These are phyloP conservation scores for Coprinopsis sp. DNA, from an alignment of 768 basidiomycete species.

Conservation along the genomic window DNA sequence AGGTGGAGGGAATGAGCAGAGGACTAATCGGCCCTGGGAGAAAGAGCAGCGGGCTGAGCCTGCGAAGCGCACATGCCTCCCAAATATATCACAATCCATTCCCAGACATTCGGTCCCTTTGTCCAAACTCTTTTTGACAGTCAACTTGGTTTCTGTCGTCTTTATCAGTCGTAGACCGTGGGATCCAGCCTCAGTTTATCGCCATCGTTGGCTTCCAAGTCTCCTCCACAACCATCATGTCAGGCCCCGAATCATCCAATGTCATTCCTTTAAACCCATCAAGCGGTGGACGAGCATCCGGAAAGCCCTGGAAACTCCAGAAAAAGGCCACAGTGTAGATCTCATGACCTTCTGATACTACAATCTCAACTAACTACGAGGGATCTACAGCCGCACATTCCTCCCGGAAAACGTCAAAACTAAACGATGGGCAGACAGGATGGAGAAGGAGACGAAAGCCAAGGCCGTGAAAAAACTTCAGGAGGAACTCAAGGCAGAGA, in stretches of 20 bases:
- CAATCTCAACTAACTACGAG: constrained; percentile 11
- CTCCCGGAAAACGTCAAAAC: constrained; percentile 61
- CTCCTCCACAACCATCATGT: constrained; percentile 19
- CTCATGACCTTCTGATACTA: neutral
- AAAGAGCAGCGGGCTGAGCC: no score
- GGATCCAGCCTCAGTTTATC: no score
- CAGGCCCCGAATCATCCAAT: constrained; percentile 16
- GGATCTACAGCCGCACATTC: constrained; percentile 55
- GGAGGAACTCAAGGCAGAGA: constrained; percentile 71
- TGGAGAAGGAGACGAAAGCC: constrained; percentile 61
- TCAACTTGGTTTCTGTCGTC: no score
- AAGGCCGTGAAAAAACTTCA: constrained; percentile 71
- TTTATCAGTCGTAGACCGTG: no score
- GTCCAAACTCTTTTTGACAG: neutral
- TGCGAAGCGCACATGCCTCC: no score
- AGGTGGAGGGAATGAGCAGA: constrained; percentile 5
- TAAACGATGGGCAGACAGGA: constrained; percentile 62
- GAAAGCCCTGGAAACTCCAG: constrained; percentile 60
- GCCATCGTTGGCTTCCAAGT: constrained; percentile 16
- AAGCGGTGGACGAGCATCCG: constrained; percentile 60
- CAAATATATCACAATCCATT: no score
- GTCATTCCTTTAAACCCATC: constrained; percentile 46
- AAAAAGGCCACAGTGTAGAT: constrained; percentile 51
- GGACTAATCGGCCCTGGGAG: neutral
- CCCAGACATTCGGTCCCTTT: no score